Evolutionary conservation across 2,329 filamentous ascomycete species (phyloP), one percentile per base, ranked within the genome.

Genomic region (Pseudophaeomoniella oleicola): DNA sequence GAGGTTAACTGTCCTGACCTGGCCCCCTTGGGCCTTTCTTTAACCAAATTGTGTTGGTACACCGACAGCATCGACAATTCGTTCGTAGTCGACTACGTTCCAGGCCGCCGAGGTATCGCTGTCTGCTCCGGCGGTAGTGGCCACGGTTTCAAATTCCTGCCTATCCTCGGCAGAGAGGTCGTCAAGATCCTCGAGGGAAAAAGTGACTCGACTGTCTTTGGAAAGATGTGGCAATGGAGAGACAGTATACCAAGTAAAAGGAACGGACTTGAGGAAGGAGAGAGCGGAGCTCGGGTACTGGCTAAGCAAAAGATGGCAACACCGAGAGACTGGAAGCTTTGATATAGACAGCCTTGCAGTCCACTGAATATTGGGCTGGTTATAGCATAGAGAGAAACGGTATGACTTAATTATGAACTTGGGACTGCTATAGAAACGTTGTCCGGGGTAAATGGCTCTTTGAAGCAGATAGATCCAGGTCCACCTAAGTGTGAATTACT

Each of bases 81-180:
- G 40, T 47, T 46, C 30, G 44, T 48, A 9, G 44, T 46, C 30
- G 46, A 46, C 35, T 46, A 50, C 39, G 40, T 53, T 9, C 46
- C 46, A 3, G 47, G 44, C 16, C 46, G 47, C 36, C 43, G 40
- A 9, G 46, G 46, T 37, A 39, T 50, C 11, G 44, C 50, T 19
- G 44, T 49, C 30, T 49, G 47, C 27, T 41, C 48, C 6, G 51
- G 50, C 42, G 50, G 50, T 9, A 68, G 63, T 37, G 66, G 66
- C 30, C 67, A 49, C 46, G 67, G 52, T 5, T 71, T 60, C 50
- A 71, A 71, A 44, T 70, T 71, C 52, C 55, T 70, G 40, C 67
- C 67, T 22, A 57, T 69, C 11, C 52, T 71, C n/a, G 67, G 67
- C 15, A 64, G 66, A 39, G 66, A 67, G 44, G 53, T 71, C 35